Conservation (phyloP, 257 asterid genomes). For the Thymus quinquecostatus region DNA sequence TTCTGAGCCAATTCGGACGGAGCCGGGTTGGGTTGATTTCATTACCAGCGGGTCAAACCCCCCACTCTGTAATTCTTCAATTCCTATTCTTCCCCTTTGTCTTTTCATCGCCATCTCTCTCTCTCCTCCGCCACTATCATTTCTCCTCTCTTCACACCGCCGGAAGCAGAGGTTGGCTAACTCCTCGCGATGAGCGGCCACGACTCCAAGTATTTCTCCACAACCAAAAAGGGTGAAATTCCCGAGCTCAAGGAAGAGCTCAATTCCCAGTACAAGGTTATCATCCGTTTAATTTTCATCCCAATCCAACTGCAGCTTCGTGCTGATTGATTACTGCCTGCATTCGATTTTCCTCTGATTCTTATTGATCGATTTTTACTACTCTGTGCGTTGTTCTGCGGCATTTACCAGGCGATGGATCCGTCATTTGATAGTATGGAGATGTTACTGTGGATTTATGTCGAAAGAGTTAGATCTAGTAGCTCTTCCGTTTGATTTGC, state of each 20-base stretch:
- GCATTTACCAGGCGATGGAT: constrained; percentile 34
- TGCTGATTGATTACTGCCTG: constrained; percentile 12
- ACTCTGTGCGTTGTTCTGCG: constrained; percentile 40
- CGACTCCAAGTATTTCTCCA: constrained; percentile 97
- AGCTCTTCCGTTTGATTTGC: constrained; percentile 28
- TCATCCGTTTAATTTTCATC: constrained; percentile 25
- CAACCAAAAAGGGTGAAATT: constrained; percentile 98
- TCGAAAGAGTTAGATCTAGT: constrained; percentile 49
- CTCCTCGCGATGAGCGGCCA: constrained; percentile 86
- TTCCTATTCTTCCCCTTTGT: constrained; percentile 29
- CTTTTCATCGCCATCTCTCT: constrained; percentile 30
- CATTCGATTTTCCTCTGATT: constrained; percentile 1
- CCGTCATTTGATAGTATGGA: constrained; percentile 29
- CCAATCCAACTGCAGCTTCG: constrained; percentile 2
- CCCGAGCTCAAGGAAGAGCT: constrained; percentile 99
- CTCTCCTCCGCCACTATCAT: constrained; percentile 8
- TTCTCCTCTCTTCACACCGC: constrained; percentile 30
- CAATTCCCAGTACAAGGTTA: constrained; percentile 98
- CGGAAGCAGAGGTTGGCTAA: constrained; percentile 31
- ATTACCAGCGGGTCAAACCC: constrained; percentile 26
- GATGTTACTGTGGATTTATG: constrained; percentile 33
- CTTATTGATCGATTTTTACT: neutral
- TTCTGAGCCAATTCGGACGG: neutral
- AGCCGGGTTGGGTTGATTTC: constrained; percentile 34
- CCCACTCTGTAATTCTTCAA: constrained; percentile 17